phyloP scores from a whole-genome alignment of 345 rosid genomes.

The Erysimum cheiranthoides region DNA sequence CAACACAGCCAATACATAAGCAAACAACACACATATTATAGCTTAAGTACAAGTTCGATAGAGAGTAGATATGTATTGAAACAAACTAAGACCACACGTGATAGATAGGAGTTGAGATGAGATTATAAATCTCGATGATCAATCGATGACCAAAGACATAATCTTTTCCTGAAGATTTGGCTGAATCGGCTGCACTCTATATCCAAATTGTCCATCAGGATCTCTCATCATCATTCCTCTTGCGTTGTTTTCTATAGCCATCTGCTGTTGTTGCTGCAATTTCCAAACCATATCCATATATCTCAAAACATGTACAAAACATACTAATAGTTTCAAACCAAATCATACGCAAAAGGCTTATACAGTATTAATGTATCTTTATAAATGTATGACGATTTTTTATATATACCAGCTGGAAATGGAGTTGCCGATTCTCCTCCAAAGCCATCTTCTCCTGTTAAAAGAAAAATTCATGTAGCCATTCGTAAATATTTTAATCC shows the following conservation, averaged over 20 bases:
- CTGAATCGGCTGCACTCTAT: slow-evolving; percentile 49
- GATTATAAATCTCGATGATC: slow-evolving; percentile 24
- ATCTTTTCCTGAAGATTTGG: slow-evolving; percentile 52
- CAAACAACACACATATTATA: slow-evolving; percentile 17
- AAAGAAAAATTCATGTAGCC: not conserved
- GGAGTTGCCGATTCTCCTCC: slow-evolving; percentile 56
- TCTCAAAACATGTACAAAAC: slow-evolving; percentile 6
- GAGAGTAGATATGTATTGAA: slow-evolving; percentile 19
- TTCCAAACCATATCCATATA: slow-evolving; percentile 9
- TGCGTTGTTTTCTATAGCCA: slow-evolving; percentile 54
- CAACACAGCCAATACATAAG: slow-evolving; percentile 3
- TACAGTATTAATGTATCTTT: not conserved
- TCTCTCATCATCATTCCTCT: slow-evolving; percentile 52
- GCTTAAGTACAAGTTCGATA: slow-evolving; percentile 10
- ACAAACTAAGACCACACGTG: not conserved
- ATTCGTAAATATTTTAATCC: not conserved
- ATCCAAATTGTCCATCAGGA: slow-evolving; percentile 43
- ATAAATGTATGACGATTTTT: not conserved
- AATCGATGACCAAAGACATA: slow-evolving; percentile 47
- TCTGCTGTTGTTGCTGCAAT: slow-evolving; percentile 59
- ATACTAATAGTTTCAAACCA: slow-evolving; percentile 26
- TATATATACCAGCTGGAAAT: slow-evolving; percentile 50
- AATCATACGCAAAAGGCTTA: not conserved
- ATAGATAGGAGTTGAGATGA: slow-evolving; percentile 20
- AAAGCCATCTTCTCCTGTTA: slow-evolving; percentile 46